Base-by-base conservation (phyloP, 805 yeast genomes). In the Sugiyamaella marilandica region DNA sequence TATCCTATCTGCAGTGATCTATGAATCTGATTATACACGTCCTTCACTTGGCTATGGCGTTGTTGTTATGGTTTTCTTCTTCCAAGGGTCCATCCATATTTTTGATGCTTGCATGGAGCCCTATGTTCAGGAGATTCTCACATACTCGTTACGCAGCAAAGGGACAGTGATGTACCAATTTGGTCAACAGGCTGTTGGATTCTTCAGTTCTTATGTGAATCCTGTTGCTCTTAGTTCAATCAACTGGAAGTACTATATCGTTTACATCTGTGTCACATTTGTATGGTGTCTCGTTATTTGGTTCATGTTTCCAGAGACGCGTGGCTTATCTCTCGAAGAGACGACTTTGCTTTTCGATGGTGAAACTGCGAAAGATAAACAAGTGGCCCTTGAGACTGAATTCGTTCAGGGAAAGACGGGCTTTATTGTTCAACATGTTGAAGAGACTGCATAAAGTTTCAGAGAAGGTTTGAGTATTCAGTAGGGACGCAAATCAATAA, bases 201-300 rank as follows among this genome's bases (percentile, higher is more conserved):
- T 64, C 21, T 68, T 64, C 54, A 64, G 66, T 41, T 63, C 65
- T 45, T 70, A 61, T 46, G 71, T 68, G 18, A 70, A 70, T 46
- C 71, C 73, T 11, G 59, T 70, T 59, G 78, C 74, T 41, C 64
- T 74, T 67, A 72, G 64, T 34, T 68, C 70, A 31, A 69, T 75
- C 47, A 65, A 64, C 34, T 75, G 75, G 74, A 73, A 70, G 58
- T 75, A 74, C 66, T 75, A 74, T 57, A 70, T 75, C 53, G 75
- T 75, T 2, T 63, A 52, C 45, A 24, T 39, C 29, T 13, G 21
- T 5, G 24, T 39, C 43, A 19, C 19, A 11, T 39, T 39, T 16
- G 49, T 41, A 18, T 45, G 52, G 49, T 56, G 68, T 39, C 54
- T 62, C 10, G 50, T 67, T 26, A 68, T 66, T 18, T 64, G 62